Base-by-base conservation (phyloP, 805 yeast genomes). In the Metschnikowia continentalis region DNA sequence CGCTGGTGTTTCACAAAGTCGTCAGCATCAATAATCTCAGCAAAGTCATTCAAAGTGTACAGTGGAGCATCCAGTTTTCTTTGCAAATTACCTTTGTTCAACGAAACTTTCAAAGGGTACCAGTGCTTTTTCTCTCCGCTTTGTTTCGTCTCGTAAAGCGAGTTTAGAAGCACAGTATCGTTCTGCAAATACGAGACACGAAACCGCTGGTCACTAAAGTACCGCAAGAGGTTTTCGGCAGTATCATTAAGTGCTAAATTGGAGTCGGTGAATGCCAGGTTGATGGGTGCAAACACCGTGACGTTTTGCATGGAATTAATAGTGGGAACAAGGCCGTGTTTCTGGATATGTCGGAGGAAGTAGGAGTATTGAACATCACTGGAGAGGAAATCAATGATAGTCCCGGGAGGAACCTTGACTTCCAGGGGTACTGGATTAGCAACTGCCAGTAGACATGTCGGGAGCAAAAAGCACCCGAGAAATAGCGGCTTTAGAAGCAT, bases 221-320 rank as follows among this genome's bases (percentile, higher is more conserved):
- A 74, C 7, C 74, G 61, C 35, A 64, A 50, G 11, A 55, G 36
- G 33, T 30, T 62, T 43, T 42, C 49, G 13, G 42, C 42, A 15
- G 53, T 41, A 33, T 57, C 61, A 46, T 54, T 35, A 1, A 69
- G 62, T 4, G 61, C 58, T 20, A 57, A 55, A 23, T 55, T 47
- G 6, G 36, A 38, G 17, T 62, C 61, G 4, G 70, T 72, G 64
- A 86, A 88, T 0, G 96, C 96, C 56, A 84, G 82, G 62, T 89
- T 89, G 11, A 85, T 77, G 0, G 96, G 96, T 1, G 95, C 96
- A 38, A 86, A 63, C n/a, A 89, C 66, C 0, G 96, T 88, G 51
- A 84, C 79, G 62, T 87, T 84, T 22, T 70, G 68, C 53, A 85
- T 63, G 19, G 68, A 68, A 61, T 87, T 88, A 32, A 89, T 63